Percentiles rank a stretch among this genome's conserved stretches.
These are phyloP conservation scores for Cyclostephanos tholiformis DNA, from an alignment of 108 stramenopile species.

Conservation along the genomic window DNA sequence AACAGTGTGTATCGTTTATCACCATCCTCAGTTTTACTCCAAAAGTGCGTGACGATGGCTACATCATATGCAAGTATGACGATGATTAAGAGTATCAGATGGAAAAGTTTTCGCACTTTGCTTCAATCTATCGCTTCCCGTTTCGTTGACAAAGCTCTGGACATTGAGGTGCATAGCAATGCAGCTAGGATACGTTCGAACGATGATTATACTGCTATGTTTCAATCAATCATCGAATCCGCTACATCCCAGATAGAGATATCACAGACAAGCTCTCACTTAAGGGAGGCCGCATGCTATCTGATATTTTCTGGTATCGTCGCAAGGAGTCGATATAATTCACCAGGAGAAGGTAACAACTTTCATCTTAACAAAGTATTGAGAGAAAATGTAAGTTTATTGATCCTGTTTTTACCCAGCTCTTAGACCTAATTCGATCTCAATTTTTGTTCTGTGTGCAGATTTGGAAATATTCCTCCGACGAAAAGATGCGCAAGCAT, in stretches of 20 bases:
- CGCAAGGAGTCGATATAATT: conserved; percentile 12
- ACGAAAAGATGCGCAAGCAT: conserved; percentile 20
- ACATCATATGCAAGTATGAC: conserved; percentile 10
- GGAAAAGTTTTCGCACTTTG: conserved; percentile 31
- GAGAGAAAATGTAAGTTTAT: conserved; percentile 22
- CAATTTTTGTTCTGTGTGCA: not conserved
- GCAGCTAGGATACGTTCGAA: conserved; percentile 6
- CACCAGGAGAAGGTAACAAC: not conserved
- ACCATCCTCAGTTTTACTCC: conserved; percentile 34
- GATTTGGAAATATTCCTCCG: conserved; percentile 32
- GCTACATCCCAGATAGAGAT: not conserved
- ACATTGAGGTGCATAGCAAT: not conserved
- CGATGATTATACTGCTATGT: conserved; percentile 14
- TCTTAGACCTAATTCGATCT: conserved; percentile 1
- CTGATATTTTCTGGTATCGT: conserved; percentile 15
- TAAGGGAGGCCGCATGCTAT: conserved; percentile 29
- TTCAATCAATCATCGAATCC: conserved; percentile 7
- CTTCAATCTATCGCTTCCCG: conserved; percentile 12
- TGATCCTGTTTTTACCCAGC: not conserved
- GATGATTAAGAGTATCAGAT: conserved; percentile 31
- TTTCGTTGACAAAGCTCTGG: conserved; percentile 5
- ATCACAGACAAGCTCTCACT: conserved; percentile 9
- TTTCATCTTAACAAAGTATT: conserved; percentile 22
- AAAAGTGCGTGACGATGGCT: conserved; percentile 20
- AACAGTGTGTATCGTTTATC: conserved; percentile 13